phyloP scores from a whole-genome alignment of 495 filamentous ascomycete species.

The Neurospora sp. region DNA sequence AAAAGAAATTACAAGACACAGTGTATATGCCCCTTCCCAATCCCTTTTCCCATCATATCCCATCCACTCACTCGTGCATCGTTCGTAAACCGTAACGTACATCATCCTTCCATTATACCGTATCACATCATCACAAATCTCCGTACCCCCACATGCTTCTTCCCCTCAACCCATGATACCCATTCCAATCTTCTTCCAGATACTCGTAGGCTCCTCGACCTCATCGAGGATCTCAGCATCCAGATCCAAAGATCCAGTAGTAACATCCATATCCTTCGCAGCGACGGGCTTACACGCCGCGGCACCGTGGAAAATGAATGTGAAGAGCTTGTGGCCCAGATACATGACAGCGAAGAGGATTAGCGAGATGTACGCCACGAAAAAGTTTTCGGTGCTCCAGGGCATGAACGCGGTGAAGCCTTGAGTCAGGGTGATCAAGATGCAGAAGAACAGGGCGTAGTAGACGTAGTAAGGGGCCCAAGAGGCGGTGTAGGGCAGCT shows the following conservation, averaged over 20 bases:
- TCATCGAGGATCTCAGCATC: background rate
- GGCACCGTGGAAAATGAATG: background rate
- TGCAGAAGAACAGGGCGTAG: conserved; percentile 53
- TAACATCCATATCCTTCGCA: background rate
- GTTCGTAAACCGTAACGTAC: background rate
- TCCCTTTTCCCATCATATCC: background rate
- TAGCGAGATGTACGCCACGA: conserved; percentile 51
- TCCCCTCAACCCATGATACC: background rate
- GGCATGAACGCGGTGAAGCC: conserved; percentile 58
- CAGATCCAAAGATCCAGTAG: background rate
- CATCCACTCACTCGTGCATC: background rate
- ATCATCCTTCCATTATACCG: background rate
- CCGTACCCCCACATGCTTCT: background rate
- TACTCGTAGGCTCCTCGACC: background rate
- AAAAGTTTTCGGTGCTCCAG: conserved; percentile 49
- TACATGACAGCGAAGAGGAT: conserved; percentile 52
- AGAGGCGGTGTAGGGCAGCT: conserved; percentile 47
- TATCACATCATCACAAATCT: background rate
- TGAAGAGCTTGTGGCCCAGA: conserved; percentile 44
- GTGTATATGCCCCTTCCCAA: background rate
- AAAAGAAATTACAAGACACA: background rate
- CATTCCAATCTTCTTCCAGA: background rate
- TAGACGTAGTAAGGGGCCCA: conserved; percentile 49
- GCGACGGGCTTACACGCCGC: background rate
- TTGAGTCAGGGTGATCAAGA: conserved; percentile 56